Conservation (phyloP, 345 rosid species). For the Salix dunnii region DNA sequence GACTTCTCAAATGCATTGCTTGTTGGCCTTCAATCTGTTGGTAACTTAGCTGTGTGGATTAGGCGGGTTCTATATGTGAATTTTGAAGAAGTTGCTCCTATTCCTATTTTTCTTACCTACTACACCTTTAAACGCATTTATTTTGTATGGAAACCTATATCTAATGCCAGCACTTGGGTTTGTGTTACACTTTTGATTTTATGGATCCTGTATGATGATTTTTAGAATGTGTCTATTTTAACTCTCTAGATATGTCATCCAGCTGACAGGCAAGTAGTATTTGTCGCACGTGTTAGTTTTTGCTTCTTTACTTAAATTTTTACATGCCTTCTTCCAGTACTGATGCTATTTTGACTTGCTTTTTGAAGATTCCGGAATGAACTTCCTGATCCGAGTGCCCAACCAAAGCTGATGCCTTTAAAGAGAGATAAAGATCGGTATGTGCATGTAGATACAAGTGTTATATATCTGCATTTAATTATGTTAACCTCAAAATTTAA, state of each 20-base stretch:
- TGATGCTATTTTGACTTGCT: slow-evolving; percentile 11
- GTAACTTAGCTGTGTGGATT: background rate
- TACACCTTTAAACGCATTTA: background rate
- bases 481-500: too few species aligned
- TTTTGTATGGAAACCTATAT: background rate
- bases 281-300: slow-evolving; percentile 5
- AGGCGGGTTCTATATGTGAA: background rate
- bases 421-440: slow-evolving; percentile 89
- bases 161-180: background rate
- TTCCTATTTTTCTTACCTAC: background rate
- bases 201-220: background rate
- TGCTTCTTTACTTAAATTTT: background rate
- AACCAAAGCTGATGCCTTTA: slow-evolving; percentile 75
- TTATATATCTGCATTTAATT: background rate
- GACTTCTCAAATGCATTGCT: background rate
- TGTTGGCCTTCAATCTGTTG: background rate
- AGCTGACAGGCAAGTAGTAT: background rate
- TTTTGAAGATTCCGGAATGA: slow-evolving; percentile 82
- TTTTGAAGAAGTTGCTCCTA: background rate
- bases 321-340: background rate
- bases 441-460: slow-evolving; percentile 14
- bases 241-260: background rate
- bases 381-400: slow-evolving; percentile 96
- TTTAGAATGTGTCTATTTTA: background rate
- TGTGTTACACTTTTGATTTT: background rate